These are phyloP conservation scores for Podospora australis DNA, from an alignment of 495 filamentous ascomycete genomes.

Conservation along the genomic window DNA sequence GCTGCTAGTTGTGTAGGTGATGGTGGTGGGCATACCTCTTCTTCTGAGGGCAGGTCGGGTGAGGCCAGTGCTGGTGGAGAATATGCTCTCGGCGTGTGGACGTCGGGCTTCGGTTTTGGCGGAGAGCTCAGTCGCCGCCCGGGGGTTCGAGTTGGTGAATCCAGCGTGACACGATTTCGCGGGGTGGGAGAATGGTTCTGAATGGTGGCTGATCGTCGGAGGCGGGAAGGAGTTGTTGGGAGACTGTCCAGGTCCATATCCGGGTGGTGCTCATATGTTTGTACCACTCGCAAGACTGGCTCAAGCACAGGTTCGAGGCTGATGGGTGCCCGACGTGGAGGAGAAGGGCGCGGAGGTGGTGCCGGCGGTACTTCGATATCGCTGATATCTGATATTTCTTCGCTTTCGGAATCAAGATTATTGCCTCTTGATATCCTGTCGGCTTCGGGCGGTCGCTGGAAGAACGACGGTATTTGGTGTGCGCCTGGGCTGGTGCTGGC, in stretches of 20 bases:
- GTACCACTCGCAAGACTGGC: slow-evolving; percentile 13
- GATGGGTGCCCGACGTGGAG: slow-evolving; percentile 13
- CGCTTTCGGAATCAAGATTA: slow-evolving; percentile 12
- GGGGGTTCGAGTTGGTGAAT: slow-evolving; percentile 6
- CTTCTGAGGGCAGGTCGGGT: slow-evolving; percentile 10
- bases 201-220: slow-evolving; percentile 18
- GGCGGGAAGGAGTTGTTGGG: slow-evolving; percentile 8
- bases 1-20: slow-evolving; percentile 46
- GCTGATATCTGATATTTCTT: slow-evolving; percentile 40
- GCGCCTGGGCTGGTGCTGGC: slow-evolving; percentile 16
- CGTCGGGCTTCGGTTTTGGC: slow-evolving; percentile 3
- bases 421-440: slow-evolving; percentile 7
- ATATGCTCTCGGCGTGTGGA: not conserved
- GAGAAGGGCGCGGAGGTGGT: slow-evolving; percentile 4
- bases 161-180: not conserved
- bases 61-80: not conserved
- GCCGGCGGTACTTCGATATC: slow-evolving; percentile 38
- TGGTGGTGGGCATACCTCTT: slow-evolving; percentile 21
- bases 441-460: slow-evolving; percentile 18
- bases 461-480: slow-evolving; percentile 14
- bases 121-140: slow-evolving; percentile 10
- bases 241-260: slow-evolving; percentile 1
- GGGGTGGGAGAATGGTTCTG: slow-evolving; percentile 5
- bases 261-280: slow-evolving; percentile 11
- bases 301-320: slow-evolving; percentile 14